phyloP scores from a whole-genome alignment of 2,329 filamentous ascomycete genomes.

The Colletotrichum noveboracense region DNA sequence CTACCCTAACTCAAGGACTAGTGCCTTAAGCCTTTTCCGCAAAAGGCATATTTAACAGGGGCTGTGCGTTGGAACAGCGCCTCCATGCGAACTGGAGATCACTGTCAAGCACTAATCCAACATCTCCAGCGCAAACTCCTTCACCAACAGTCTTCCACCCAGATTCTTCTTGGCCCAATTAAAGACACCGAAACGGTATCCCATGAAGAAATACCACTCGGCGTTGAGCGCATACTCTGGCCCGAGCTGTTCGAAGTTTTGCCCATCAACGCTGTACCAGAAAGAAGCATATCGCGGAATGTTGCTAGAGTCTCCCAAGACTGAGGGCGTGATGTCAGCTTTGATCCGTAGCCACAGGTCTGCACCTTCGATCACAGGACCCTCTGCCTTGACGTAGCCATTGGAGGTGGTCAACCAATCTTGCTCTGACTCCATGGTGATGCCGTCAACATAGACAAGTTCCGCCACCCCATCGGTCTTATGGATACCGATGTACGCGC shows the following conservation, averaged over 20 bases:
- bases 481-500: neutral
- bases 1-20: rapidly evolving
- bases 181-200: conserved; percentile 53
- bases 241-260: conserved; percentile 40
- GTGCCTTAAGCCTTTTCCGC: rapidly evolving
- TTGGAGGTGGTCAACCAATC: neutral
- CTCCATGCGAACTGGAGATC: neutral
- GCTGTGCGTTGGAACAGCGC: rapidly evolving
- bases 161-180: conserved; percentile 48
- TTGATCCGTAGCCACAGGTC: conserved; percentile 24
- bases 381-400: neutral
- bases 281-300: neutral
- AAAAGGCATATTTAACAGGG: neutral
- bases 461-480: neutral
- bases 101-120: neutral
- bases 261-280: conserved; percentile 49
- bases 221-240: conserved; percentile 37
- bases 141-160: conserved; percentile 11
- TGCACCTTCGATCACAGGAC: neutral
- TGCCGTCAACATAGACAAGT: neutral
- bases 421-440: neutral
- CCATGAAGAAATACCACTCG: conserved; percentile 51
- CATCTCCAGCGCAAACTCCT: neutral
- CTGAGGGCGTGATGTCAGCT: conserved; percentile 25
- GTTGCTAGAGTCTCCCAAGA: neutral